A percentile compares a stretch with the other conserved stretches of the same genome.
phyloP scores from a whole-genome alignment of 148 eudicot species.

The Limonium bicolor region DNA sequence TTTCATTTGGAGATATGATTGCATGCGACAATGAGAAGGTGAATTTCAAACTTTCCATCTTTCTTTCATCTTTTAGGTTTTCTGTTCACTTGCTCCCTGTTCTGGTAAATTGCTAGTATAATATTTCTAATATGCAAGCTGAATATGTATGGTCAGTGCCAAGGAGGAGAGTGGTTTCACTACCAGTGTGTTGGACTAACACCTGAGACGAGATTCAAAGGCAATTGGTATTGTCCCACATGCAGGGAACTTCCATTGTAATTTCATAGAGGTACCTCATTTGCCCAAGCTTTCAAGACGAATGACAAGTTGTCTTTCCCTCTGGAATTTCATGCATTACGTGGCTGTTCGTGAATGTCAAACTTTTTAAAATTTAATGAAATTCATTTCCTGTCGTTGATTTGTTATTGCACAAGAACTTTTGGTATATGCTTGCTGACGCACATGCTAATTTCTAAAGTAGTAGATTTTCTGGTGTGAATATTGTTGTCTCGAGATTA shows the following conservation, averaged over 20 bases:
- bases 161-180: slow-evolving; percentile 99
- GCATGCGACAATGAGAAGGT: slow-evolving; percentile 98
- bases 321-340: no score
- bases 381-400: no score
- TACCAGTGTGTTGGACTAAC: slow-evolving; percentile 88
- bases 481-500: no score
- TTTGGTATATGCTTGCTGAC: no score
- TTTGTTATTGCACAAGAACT: no score
- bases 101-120: background rate
- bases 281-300: no score
- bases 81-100: background rate
- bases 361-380: no score
- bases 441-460: no score
- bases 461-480: no score
- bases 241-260: slow-evolving; percentile 51
- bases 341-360: no score
- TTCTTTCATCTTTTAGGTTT: background rate
- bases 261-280: slow-evolving; percentile 1
- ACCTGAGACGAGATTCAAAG: slow-evolving; percentile 87
- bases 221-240: slow-evolving; percentile 98
- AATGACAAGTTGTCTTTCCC: no score
- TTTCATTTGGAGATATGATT: slow-evolving; percentile 97
- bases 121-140: slow-evolving; percentile 1
- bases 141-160: no score
- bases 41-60: slow-evolving; percentile 12